Percentiles rank a stretch among this genome's conserved stretches.
Conservation (phyloP, 2,329 filamentous ascomycete genomes). For the Boeremia lycopersici region DNA sequence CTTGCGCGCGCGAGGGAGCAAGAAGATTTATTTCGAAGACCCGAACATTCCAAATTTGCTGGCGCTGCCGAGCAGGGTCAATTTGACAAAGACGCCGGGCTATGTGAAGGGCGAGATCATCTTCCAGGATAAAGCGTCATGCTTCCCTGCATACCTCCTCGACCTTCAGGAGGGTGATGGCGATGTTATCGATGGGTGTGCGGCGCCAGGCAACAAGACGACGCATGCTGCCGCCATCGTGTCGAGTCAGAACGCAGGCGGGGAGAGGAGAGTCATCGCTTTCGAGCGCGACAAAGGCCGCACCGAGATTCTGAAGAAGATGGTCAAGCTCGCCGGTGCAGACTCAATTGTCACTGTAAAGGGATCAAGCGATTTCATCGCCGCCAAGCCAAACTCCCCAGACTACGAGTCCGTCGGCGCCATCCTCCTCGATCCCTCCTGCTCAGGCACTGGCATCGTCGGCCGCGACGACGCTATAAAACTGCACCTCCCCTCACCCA, state of each 20-base stretch:
- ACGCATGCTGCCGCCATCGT: conserved; percentile 87
- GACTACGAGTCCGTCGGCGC: conserved; percentile 75
- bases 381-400: conserved; percentile 67
- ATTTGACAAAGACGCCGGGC: conserved; percentile 74
- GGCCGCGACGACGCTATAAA: conserved; percentile 80
- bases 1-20: conserved; percentile 48
- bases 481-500: conserved; percentile 58
- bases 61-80: conserved; percentile 73
- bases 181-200: conserved; percentile 88
- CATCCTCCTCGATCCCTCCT: conserved; percentile 89
- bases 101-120: conserved; percentile 82
- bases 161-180: conserved; percentile 70
- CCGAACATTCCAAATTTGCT: conserved; percentile 81
- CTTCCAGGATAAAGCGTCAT: conserved; percentile 94
- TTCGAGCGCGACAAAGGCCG: conserved; percentile 78
- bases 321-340: conserved; percentile 80
- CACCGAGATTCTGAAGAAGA: conserved; percentile 78
- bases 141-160: conserved; percentile 90
- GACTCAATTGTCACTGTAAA: conserved; percentile 70
- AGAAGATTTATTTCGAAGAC: conserved; percentile 72
- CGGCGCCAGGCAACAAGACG: conserved; percentile 96
- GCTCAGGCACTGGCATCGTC: conserved; percentile 93
- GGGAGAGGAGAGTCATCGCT: conserved; percentile 66
- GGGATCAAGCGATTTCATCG: conserved; percentile 80
- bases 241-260: conserved; percentile 44